phyloP scores from a whole-genome alignment of 1,139 yeast genomes.

The Blastobotrys capitulatus region DNA sequence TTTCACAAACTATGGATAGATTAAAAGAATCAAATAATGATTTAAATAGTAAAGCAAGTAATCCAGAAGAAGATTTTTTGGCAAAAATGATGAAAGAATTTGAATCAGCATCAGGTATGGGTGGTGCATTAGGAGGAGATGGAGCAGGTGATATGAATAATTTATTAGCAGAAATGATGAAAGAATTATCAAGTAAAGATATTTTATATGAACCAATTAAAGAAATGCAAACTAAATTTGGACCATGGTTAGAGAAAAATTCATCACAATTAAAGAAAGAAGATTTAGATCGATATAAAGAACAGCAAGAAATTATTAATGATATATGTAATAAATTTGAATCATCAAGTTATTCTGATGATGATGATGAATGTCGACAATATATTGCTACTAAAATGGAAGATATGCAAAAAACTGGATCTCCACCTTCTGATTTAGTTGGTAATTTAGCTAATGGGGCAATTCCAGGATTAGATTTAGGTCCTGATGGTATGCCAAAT shows the following conservation, averaged over 20 bases:
- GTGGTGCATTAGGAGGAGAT: conserved; percentile 15
- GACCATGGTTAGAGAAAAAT: conserved; percentile 53
- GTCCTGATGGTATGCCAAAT: conserved; percentile 15
- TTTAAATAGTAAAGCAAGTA: conserved; percentile 45
- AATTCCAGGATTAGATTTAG: conserved; percentile 48
- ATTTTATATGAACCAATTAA: conserved; percentile 85
- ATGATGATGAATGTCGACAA: conserved; percentile 45
- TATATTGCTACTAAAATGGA: conserved; percentile 55
- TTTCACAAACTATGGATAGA: conserved; percentile 76
- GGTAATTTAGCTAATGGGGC: conserved; percentile 55
- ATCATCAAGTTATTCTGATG: conserved; percentile 49
- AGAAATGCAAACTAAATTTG: conserved; percentile 63
- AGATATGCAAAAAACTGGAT: conserved; percentile 55
- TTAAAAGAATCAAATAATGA: conserved; percentile 47
- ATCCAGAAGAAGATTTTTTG: conserved; percentile 36
- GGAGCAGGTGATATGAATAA: conserved; percentile 49
- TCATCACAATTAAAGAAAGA: conserved; percentile 31
- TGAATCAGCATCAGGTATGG: conserved; percentile 54
- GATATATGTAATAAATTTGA: conserved; percentile 58
- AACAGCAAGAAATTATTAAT: conserved; percentile 33
- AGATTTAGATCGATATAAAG: conserved; percentile 32
- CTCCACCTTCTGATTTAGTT: conserved; percentile 78
- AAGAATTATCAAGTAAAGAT: conserved; percentile 79
- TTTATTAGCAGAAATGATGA: conserved; percentile 70
- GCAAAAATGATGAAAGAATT: conserved; percentile 50